Conservation (phyloP, 805 yeast species). For the Candida cerambycidarum region DNA sequence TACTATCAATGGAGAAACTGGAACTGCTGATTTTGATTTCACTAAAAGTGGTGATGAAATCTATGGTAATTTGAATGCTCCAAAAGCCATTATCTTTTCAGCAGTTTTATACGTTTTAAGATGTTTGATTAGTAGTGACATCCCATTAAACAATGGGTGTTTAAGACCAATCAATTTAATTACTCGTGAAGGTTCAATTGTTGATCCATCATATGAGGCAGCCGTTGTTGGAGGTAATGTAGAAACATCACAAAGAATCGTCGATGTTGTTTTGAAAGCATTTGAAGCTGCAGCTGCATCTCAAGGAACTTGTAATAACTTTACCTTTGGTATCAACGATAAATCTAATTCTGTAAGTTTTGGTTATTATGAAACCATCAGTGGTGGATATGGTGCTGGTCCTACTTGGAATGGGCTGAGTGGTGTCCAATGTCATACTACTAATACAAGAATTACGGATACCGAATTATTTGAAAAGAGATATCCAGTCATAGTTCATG, state of each 20-base stretch:
- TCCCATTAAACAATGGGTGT: conserved; percentile 94
- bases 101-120: conserved; percentile 87
- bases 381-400: conserved; percentile 96
- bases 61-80: conserved; percentile 90
- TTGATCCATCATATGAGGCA: conserved; percentile 78
- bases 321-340: conserved; percentile 86
- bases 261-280: conserved; percentile 85
- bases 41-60: conserved; percentile 84
- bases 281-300: conserved; percentile 91
- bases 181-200: conserved; percentile 35
- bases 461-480: conserved; percentile 86
- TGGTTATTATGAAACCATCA: conserved; percentile 92
- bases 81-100: conserved; percentile 83
- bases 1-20: conserved; percentile 45
- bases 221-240: conserved; percentile 94
- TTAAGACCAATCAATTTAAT: conserved; percentile 70
- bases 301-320: conserved; percentile 93
- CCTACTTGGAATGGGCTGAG: conserved; percentile 81
- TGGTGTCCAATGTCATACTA: conserved; percentile 94
- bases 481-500: conserved; percentile 76
- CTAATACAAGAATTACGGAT: conserved; percentile 91
- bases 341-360: conserved; percentile 55
- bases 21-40: conserved; percentile 77
- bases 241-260: conserved; percentile 89
- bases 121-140: conserved; percentile 79